phyloP scores from a whole-genome alignment of 257 asterid species.

The Ajuga chamaepitys region DNA sequence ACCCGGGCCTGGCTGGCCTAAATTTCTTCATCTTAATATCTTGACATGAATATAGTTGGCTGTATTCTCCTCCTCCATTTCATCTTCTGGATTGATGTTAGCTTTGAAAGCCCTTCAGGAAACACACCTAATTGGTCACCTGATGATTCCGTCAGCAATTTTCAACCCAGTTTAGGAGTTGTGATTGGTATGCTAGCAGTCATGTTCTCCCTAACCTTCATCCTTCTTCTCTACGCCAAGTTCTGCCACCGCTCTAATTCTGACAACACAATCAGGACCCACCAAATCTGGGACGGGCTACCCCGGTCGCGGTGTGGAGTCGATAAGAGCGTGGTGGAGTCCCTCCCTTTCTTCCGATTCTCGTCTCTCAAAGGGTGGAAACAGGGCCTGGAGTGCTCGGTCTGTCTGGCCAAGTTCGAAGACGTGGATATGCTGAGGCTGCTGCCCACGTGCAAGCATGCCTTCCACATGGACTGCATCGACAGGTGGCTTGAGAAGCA shows the following conservation, averaged over 20 bases:
- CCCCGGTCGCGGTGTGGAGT: conserved; percentile 31
- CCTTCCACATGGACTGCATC: conserved; percentile 50
- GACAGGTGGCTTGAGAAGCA: conserved; percentile 65
- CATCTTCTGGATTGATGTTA: conserved; percentile 15
- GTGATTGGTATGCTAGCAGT: conserved; percentile 59
- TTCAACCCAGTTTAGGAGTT: conserved; percentile 68
- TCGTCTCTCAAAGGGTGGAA: conserved; percentile 39
- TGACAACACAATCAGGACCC: neutral
- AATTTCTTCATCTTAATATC: neutral
- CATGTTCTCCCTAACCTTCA: conserved; percentile 56
- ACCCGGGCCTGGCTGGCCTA: too few relatives aligned
- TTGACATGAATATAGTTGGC: too few relatives aligned
- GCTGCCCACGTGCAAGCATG: conserved; percentile 58
- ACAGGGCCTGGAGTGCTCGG: conserved; percentile 62
- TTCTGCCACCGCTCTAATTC: conserved; percentile 50
- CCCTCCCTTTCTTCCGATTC: conserved; percentile 53
- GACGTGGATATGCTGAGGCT: conserved; percentile 47
- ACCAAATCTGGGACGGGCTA: conserved; percentile 35
- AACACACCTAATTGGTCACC: neutral
- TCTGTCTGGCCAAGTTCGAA: conserved; percentile 47
- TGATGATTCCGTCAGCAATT: conserved; percentile 27
- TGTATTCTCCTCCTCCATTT: conserved; percentile 22
- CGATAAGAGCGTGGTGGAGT: conserved; percentile 43
- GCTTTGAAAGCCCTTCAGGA: conserved; percentile 24
- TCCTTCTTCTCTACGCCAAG: conserved; percentile 73